Conservation (phyloP, 2,329 filamentous ascomycete genomes). For the Calonectria leucothoes region DNA sequence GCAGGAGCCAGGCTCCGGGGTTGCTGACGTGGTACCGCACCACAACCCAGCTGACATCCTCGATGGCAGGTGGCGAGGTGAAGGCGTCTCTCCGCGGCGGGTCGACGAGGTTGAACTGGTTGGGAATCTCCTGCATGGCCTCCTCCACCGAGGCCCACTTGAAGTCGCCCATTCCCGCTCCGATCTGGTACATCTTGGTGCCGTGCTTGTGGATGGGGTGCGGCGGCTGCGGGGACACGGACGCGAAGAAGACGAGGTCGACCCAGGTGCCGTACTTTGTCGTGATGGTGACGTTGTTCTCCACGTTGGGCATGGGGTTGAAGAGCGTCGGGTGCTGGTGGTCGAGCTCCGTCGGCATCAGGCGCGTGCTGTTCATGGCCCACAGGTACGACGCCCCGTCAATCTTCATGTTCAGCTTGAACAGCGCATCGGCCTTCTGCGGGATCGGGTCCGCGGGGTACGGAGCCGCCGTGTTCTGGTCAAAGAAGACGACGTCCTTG, state of each 20-base stretch:
- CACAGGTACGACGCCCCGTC: conserved; percentile 62
- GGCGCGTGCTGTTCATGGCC: conserved; percentile 61
- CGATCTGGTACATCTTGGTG: conserved; percentile 69
- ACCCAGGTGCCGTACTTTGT: conserved; percentile 63
- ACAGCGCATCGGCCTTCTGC: conserved; percentile 56
- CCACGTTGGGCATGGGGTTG: conserved; percentile 45
- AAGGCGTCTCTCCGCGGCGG: conserved; percentile 64
- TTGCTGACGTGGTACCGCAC: conserved; percentile 64
- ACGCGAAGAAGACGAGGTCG: conserved; percentile 63
- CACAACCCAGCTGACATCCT: conserved; percentile 55
- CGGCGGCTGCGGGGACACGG: conserved; percentile 56
- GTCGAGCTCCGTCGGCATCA: conserved; percentile 53
- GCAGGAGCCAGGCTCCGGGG: conserved; percentile 65
- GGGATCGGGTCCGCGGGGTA: conserved; percentile 60
- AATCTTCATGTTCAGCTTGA: conserved; percentile 54
- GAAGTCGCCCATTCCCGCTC: conserved; percentile 61
- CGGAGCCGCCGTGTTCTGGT: conserved; percentile 55
- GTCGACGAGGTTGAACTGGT: conserved; percentile 66
- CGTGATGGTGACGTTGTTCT: conserved; percentile 60
- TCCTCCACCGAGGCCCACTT: conserved; percentile 65
- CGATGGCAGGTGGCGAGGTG: conserved; percentile 33
- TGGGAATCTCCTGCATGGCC: conserved; percentile 58
- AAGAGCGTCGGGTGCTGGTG: conserved; percentile 58
- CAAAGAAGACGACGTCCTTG: conserved; percentile 55
- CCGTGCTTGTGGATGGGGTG: conserved; percentile 75